These are phyloP conservation scores for Dactylellina cionopaga DNA, from an alignment of 2,329 filamentous ascomycete genomes.

Conservation along the genomic window DNA sequence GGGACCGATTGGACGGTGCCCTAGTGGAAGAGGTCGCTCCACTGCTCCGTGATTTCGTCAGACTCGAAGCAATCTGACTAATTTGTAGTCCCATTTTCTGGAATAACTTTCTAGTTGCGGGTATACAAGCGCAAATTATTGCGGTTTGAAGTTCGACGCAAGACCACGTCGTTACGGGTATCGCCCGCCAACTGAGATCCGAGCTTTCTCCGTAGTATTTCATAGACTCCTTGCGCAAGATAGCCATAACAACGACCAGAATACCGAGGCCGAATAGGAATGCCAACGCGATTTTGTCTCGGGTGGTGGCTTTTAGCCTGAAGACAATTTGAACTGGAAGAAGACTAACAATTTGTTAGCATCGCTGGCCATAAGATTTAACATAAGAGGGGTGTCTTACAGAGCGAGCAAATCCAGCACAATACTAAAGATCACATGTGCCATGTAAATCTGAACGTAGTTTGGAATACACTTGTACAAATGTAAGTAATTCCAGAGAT, in stretches of 20 bases:
- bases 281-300: neutral
- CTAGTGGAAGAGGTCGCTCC: neutral
- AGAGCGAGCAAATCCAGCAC: neutral
- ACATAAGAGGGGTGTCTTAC: too few species aligned
- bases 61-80: neutral
- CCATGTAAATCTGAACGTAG: neutral
- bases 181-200: slow-evolving; percentile 12
- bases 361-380: too few species aligned
- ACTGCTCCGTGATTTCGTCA: neutral
- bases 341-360: neutral
- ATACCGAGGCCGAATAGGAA: slow-evolving; percentile 1
- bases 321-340: neutral
- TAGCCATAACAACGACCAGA: neutral
- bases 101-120: slow-evolving; percentile 1
- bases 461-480: neutral
- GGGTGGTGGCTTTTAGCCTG: neutral
- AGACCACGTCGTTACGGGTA: slow-evolving; percentile 1
- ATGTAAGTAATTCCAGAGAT: slow-evolving; percentile 3
- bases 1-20: neutral
- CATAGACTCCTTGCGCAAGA: neutral
- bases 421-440: neutral
- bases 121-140: slow-evolving; percentile 4
- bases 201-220: neutral
- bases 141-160: slow-evolving; percentile 3
- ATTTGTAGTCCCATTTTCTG: neutral